Evolutionary conservation across 805 yeast genomes (phyloP).

Genomic region (Kodamaea nitidulidarum): DNA sequence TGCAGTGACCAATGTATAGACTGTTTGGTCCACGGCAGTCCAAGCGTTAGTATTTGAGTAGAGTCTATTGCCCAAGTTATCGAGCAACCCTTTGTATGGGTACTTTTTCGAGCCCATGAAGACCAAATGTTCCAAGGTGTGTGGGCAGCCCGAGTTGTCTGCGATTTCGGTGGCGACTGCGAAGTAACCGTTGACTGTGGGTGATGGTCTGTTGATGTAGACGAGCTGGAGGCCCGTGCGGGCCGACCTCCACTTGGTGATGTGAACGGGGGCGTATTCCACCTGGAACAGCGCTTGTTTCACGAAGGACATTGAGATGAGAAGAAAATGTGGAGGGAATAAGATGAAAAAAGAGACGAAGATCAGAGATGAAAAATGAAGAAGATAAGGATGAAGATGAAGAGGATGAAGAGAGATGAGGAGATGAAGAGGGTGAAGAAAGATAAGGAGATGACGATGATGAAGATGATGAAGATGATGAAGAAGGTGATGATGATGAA

Average conservation of each 20-base stretch:
- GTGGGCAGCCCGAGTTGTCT: constrained; percentile 90
- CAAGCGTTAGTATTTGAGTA: constrained; percentile 91
- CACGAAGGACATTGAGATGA: constrained; percentile 15
- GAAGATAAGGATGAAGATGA: too few species aligned
- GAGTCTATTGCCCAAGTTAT: constrained; percentile 77
- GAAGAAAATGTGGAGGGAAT: background rate
- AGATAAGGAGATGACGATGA: too few species aligned
- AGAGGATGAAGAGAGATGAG: too few species aligned
- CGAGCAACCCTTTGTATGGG: constrained; percentile 90
- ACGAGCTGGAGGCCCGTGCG: constrained; percentile 82
- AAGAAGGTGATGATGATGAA: too few species aligned
- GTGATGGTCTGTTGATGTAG: constrained; percentile 73
- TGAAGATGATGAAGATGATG: too few species aligned
- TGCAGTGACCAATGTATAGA: constrained; percentile 84
- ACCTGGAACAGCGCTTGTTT: constrained; percentile 50
- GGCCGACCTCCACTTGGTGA: constrained; percentile 72
- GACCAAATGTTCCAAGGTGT: constrained; percentile 88
- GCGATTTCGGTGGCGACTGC: constrained; percentile 92
- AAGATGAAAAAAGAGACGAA: background rate
- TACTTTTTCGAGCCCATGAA: constrained; percentile 90
- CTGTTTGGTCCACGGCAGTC: constrained; percentile 96
- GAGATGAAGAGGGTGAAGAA: too few species aligned
- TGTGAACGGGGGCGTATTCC: constrained; percentile 68
- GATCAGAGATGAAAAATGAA: too few species aligned
- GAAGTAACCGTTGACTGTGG: constrained; percentile 88